Percentiles rank a stretch among this genome's conserved stretches.
Conservation (phyloP, 2,329 filamentous ascomycete species). For the Apiospora hydei region DNA sequence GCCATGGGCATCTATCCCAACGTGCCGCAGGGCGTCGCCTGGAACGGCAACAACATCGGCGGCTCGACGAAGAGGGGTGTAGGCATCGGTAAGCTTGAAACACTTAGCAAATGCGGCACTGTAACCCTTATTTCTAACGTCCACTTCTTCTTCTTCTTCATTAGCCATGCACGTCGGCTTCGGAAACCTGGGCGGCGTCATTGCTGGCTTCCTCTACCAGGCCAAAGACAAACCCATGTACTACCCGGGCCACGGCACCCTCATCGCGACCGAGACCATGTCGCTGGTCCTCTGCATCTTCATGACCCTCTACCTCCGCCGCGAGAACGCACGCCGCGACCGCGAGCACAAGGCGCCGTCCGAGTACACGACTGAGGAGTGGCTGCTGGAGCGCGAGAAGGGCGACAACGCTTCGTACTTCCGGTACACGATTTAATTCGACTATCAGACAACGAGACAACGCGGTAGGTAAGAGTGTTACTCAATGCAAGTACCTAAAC, state of each 20-base stretch:
- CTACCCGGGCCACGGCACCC: constrained; percentile 52
- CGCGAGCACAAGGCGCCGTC: constrained; percentile 52
- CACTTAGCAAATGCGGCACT: too few species aligned
- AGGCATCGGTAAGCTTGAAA: constrained; percentile 46
- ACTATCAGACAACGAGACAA: too few species aligned
- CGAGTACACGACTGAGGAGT: constrained; percentile 62
- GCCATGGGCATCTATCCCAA: constrained; percentile 56
- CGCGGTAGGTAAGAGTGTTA: neutral
- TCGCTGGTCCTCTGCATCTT: constrained; percentile 56
- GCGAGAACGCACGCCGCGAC: constrained; percentile 64
- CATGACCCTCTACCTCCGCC: constrained; percentile 65
- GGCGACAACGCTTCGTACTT: constrained; percentile 66
- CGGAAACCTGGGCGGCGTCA: constrained; percentile 54
- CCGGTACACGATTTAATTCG: constrained; percentile 55
- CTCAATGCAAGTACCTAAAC: too few species aligned
- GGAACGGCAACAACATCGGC: constrained; percentile 60
- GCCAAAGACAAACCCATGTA: constrained; percentile 51
- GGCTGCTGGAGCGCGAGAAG: constrained; percentile 56
- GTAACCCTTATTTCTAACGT: neutral
- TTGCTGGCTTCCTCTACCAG: constrained; percentile 58
- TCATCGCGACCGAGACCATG: constrained; percentile 53
- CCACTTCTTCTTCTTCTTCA: neutral
- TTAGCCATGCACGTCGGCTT: constrained; percentile 58
- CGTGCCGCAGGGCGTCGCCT: constrained; percentile 56
- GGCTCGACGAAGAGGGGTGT: constrained; percentile 57